Base-by-base conservation (phyloP, 805 yeast genomes). In the Starmerella lactis-condensi region DNA sequence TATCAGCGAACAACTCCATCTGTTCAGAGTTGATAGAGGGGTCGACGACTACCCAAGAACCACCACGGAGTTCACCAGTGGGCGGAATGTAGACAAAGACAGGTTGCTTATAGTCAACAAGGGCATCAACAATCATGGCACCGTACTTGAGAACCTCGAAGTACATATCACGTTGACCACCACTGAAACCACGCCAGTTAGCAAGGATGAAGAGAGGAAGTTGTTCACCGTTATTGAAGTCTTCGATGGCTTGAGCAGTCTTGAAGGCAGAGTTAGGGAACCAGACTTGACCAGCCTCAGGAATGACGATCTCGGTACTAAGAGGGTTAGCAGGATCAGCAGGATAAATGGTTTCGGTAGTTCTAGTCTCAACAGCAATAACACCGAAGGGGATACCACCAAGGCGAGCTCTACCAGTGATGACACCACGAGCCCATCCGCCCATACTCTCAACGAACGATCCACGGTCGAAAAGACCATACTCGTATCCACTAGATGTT, bases 131-230 rank as follows among this genome's bases (percentile, higher is more conserved):
- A 58, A 89, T 89, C 57, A 67, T 81, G 3, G 96, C 72, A 53
- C 99, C 99, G 53, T 78, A 89, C 58, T 89, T 89, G 62, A 89
- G 72, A 26, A 89, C 92, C 62, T 89, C 99, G 50, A 83, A 81
- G 67, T 76, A 91, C 99, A 89, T 89, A 58, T 89, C 99, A 54
- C 95, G 78, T 65, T 89, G 99, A 56, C 99, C 98, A 65, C 99
- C 98, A 44, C 95, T 81, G 72, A 89, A 89, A 51, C 99, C 99
- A 72, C 99, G 78, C 99, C 99, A 89, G 69, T 89, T 89, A 37
- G 98, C 98, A 46, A 89, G 62, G 44, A 89, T 81, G 92, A 89
- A 78, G 57, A 89, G 65, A 41, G 99, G 99, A 51, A 89, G 67
- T 58, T 83, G 85, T 59, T 89, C 99, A 65, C 99, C 99, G 52